phyloP scores from a whole-genome alignment of 2,329 filamentous ascomycete genomes.

The Tolypocladium tundrense region DNA sequence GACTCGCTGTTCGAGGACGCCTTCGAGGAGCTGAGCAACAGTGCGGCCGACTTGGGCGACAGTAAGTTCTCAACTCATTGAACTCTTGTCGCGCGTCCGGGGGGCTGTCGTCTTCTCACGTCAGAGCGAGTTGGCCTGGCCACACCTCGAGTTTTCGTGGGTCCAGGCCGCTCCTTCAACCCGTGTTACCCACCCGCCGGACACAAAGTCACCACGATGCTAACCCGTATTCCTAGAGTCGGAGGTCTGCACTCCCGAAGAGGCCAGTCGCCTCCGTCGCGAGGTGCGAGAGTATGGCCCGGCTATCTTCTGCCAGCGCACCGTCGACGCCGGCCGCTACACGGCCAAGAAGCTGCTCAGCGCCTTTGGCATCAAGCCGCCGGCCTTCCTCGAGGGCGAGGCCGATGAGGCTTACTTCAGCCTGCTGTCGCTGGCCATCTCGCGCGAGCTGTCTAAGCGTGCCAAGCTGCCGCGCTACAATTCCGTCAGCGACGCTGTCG shows the following conservation, averaged over 20 bases:
- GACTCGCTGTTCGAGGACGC: conserved; percentile 55
- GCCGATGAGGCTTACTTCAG: conserved; percentile 63
- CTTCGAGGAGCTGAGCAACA: conserved; percentile 46
- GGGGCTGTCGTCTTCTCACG: neutral
- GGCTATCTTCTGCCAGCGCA: conserved; percentile 63
- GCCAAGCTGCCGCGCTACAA: conserved; percentile 74
- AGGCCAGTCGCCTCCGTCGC: conserved; percentile 58
- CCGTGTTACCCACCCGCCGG: neutral
- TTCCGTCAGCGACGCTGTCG: conserved; percentile 76
- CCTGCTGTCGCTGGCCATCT: conserved; percentile 67
- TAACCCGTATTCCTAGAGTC: conserved; percentile 19
- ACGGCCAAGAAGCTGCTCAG: conserved; percentile 76
- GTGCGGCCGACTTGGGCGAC: conserved; percentile 33
- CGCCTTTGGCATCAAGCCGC: conserved; percentile 71
- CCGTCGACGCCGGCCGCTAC: conserved; percentile 57
- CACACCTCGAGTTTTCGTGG: neutral
- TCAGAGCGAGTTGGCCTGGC: conserved; percentile 4
- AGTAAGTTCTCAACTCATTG: conserved; percentile 23
- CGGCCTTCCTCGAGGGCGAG: conserved; percentile 58
- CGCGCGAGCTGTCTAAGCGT: conserved; percentile 70
- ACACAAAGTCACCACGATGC: neutral
- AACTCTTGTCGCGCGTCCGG: neutral
- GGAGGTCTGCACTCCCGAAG: conserved; percentile 54
- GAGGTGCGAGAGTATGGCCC: conserved; percentile 69
- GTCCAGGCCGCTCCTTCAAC: neutral